Percentiles rank a stretch among this genome's conserved stretches.
These are phyloP conservation scores for Colletotrichum australisinense DNA, from an alignment of 2,329 filamentous ascomycete species.

Conservation along the genomic window DNA sequence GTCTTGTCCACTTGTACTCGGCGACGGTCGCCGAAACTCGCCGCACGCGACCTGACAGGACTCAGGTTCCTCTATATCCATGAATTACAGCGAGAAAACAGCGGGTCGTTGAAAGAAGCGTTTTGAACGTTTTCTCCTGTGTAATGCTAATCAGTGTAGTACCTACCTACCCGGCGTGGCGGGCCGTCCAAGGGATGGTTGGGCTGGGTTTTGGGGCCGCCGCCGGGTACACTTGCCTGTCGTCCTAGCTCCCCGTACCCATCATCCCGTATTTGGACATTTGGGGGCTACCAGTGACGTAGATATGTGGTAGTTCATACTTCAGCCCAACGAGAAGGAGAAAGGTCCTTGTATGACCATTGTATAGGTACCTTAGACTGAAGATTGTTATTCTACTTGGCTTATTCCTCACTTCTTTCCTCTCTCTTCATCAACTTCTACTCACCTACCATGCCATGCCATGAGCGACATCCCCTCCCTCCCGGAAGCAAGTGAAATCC, in stretches of 20 bases:
- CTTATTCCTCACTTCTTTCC: background rate
- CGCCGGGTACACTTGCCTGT: background rate
- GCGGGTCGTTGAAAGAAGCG: background rate
- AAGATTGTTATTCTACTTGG: background rate
- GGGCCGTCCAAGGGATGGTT: background rate
- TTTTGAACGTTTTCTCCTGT: background rate
- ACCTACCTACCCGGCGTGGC: background rate
- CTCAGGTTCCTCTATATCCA: background rate
- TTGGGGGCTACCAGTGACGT: conserved; percentile 11
- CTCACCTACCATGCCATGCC: background rate
- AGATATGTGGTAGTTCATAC: background rate
- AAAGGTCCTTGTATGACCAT: background rate
- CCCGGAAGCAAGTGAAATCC: background rate
- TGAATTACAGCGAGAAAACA: background rate
- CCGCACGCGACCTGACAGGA: background rate
- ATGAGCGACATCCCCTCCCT: background rate
- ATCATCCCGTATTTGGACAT: background rate
- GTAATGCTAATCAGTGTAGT: too few relatives aligned
- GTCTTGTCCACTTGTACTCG: background rate
- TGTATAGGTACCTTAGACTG: background rate
- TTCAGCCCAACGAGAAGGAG: background rate
- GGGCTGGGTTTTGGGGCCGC: background rate
- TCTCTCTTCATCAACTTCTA: background rate
- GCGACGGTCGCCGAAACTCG: background rate
- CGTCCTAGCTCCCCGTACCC: background rate